Evolutionary conservation across 2,329 filamentous ascomycete species (phyloP).

Genomic region (Phyllosticta capitalensis): DNA sequence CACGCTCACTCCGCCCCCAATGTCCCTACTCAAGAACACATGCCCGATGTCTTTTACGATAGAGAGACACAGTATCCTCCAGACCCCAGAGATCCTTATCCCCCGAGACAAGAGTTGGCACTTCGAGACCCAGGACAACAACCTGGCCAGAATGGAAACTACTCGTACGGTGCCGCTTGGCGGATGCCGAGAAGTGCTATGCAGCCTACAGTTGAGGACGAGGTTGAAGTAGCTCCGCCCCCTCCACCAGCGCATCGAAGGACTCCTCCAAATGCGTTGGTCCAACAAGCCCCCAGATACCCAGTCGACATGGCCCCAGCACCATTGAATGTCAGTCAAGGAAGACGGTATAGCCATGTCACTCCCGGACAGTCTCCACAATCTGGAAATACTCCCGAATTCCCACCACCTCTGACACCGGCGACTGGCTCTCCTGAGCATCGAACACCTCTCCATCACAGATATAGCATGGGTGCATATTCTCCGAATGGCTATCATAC

Average conservation of each 20-base stretch:
- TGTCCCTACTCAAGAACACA: conserved; percentile 11
- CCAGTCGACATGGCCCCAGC: conserved; percentile 20
- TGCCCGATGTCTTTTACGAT: not conserved
- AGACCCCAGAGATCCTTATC: conserved; percentile 1
- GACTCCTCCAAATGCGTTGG: conserved; percentile 18
- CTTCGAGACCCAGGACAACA: not conserved
- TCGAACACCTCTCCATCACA: conserved; percentile 13
- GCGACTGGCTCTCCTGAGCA: conserved; percentile 14
- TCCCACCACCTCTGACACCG: conserved; percentile 24
- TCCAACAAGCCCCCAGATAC: conserved; percentile 13
- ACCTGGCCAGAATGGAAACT: not conserved
- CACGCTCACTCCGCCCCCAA: conserved; percentile 38
- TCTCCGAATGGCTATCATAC: conserved; percentile 14
- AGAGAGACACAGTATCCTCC: conserved; percentile 6
- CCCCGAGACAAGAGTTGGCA: conserved; percentile 1
- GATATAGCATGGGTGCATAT: conserved; percentile 13
- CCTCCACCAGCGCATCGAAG: conserved; percentile 31
- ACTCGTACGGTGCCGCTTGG: conserved; percentile 18
- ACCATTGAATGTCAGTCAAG: conserved; percentile 25
- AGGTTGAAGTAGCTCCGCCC: conserved; percentile 42
- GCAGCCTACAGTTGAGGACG: conserved; percentile 57
- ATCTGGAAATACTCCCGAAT: conserved; percentile 10
- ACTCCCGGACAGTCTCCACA: conserved; percentile 9
- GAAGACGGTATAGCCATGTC: conserved; percentile 20
- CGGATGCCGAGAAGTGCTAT: conserved; percentile 39